A percentile compares a stretch with the other conserved stretches of the same genome.
Evolutionary conservation across 495 filamentous ascomycete genomes (phyloP).

Genomic region (Stereocaulon alpinum): DNA sequence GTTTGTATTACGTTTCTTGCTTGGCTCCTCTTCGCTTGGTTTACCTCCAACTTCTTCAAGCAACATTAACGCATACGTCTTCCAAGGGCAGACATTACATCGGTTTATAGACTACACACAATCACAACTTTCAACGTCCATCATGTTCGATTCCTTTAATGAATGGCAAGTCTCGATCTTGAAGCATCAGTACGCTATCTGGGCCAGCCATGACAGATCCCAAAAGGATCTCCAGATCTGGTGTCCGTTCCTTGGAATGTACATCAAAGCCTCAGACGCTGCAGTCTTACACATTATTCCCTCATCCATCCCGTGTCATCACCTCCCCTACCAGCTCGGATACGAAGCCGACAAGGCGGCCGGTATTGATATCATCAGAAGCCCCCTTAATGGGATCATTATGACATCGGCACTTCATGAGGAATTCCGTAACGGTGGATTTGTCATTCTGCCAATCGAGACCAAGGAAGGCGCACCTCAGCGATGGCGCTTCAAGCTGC

Average conservation of each 20-base stretch:
- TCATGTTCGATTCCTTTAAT: too few relatives aligned
- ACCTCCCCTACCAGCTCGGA: neutral
- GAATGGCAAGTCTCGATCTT: too few relatives aligned
- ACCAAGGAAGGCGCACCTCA: neutral
- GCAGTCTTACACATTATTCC: neutral
- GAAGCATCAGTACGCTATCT: too few relatives aligned
- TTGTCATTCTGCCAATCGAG: neutral
- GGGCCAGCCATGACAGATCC: too few relatives aligned
- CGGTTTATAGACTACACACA: too few relatives aligned
- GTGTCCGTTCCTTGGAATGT: neutral
- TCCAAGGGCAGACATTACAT: too few relatives aligned
- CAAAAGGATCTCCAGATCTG: too few relatives aligned
- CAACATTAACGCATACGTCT: too few relatives aligned
- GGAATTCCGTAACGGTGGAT: neutral
- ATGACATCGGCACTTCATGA: neutral
- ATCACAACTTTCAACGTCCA: too few relatives aligned
- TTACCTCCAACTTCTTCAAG: too few relatives aligned
- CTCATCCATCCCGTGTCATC: neutral
- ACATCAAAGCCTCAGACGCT: neutral
- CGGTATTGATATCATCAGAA: neutral
- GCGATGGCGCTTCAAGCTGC: neutral
- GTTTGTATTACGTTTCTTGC: too few relatives aligned
- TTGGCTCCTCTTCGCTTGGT: too few relatives aligned
- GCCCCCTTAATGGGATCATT: neutral
- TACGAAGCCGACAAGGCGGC: neutral